A percentile compares a stretch with the other conserved stretches of the same genome.
These are phyloP conservation scores for Penicillium hordei DNA, from an alignment of 2,329 filamentous ascomycete species.

Conservation along the genomic window DNA sequence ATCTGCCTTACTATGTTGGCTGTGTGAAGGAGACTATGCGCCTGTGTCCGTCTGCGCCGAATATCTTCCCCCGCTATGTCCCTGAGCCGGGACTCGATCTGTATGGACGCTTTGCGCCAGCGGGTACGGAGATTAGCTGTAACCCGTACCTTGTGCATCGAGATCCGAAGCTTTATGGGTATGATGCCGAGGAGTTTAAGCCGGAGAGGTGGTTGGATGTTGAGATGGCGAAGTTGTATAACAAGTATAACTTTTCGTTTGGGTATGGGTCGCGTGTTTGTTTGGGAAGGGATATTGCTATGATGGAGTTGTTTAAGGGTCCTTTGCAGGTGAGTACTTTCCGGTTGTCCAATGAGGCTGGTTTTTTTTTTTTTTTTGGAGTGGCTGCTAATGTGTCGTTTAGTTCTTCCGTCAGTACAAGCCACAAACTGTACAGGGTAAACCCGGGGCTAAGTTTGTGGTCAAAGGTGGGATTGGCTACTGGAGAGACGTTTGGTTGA, in stretches of 20 bases:
- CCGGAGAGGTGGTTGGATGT: conserved; percentile 45
- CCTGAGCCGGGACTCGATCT: conserved; percentile 39
- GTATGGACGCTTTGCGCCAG: conserved; percentile 42
- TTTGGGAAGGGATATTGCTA: conserved; percentile 52
- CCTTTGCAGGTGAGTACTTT: conserved; percentile 31
- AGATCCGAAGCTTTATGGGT: conserved; percentile 43
- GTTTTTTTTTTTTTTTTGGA: not conserved
- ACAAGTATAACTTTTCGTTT: conserved; percentile 52
- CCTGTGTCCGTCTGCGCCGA: conserved; percentile 52
- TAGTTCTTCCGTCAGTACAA: conserved; percentile 36
- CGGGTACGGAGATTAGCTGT: conserved; percentile 48
- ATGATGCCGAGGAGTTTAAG: conserved; percentile 41
- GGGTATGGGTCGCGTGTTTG: conserved; percentile 53
- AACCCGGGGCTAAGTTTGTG: conserved; percentile 30
- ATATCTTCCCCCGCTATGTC: conserved; percentile 52
- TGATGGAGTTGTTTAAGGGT: conserved; percentile 55
- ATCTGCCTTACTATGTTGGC: conserved; percentile 51
- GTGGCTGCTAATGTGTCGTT: conserved; percentile 3
- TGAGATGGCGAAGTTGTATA: conserved; percentile 44
- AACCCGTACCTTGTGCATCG: conserved; percentile 52
- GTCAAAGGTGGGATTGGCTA: conserved; percentile 38
- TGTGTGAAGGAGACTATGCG: conserved; percentile 55
- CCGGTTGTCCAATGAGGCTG: not conserved
- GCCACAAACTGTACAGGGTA: conserved; percentile 22
- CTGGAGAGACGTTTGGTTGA: conserved; percentile 36